phyloP scores from a whole-genome alignment of 1,139 yeast species.

The Geotrichum carabidarum region DNA sequence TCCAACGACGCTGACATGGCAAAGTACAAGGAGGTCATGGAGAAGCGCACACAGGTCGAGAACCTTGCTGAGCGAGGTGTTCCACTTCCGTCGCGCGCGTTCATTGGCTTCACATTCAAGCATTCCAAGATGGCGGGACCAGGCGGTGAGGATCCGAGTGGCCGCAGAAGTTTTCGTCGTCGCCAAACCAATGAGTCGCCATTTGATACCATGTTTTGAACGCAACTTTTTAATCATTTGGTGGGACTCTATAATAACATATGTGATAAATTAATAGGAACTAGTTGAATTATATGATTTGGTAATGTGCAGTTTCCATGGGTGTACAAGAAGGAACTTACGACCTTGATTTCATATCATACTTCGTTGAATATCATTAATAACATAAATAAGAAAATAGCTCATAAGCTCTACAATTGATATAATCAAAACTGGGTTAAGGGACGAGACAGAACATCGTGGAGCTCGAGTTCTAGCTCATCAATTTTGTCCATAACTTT shows the following conservation, averaged over 20 bases:
- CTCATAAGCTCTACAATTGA: neutral
- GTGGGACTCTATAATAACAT: neutral
- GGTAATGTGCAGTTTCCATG: no score
- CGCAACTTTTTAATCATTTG: no score
- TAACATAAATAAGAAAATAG: neutral
- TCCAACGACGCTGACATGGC: conserved; percentile 96
- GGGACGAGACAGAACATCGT: conserved; percentile 16
- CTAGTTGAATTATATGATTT: no score
- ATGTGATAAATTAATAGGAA: neutral
- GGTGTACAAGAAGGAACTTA: no score
- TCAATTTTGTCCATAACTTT: conserved; percentile 21
- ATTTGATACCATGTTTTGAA: conserved; percentile 19
- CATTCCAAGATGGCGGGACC: conserved; percentile 43
- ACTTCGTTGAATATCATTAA: neutral
- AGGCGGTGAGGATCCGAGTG: conserved; percentile 4
- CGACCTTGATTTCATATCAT: no score
- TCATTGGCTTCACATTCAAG: conserved; percentile 94
- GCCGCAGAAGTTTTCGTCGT: conserved; percentile 13
- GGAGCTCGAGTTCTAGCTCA: conserved; percentile 18
- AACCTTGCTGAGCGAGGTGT: conserved; percentile 62
- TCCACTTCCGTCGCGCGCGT: conserved; percentile 58
- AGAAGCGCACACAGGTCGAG: conserved; percentile 80
- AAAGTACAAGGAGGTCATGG: conserved; percentile 93
- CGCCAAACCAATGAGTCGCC: conserved; percentile 17
- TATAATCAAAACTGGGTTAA: conserved; percentile 10